Evolutionary conservation across 805 yeast species (phyloP), one percentile per base, ranked within the genome.

Genomic region (Clavispora phyllophila): DNA sequence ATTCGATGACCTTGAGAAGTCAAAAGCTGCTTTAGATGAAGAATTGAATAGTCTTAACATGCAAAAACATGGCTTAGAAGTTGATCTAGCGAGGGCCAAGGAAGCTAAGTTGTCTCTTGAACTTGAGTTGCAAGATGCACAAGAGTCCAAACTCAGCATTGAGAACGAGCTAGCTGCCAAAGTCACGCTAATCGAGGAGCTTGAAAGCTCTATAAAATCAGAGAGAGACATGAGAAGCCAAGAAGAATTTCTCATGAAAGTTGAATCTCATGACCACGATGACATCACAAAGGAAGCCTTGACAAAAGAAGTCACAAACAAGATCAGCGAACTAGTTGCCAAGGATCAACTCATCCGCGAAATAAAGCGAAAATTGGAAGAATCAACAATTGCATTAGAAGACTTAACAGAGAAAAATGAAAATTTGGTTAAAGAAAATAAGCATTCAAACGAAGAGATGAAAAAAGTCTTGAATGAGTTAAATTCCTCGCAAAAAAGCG

Each of bases 321-420:
- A 50, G 27, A 52, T 52, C 4, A 51, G 47, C 6, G 53, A 49
- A 36, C 40, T 50, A 1, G 53, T 52, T 3, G 54, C 53, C 3
- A 50, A 50, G 34, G 54, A 50, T 25, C 48, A 49, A 18, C 45
- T 50, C n/a, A 52, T 50, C 17, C 41, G 43, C 23, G 53, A 50
- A 15, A 49, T 51, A 17, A 51, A 51, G 26, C 51, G 47, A 32
- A 45, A 45, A 24, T 45, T 51, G 15, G 39, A 36, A 26, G 51
- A 49, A 2, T 38, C 45, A n/a, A 46, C 51, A n/a, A 43, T 49
- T 22, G 46, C 40, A 6, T 39, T 51, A 14, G 51, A 51, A 6
- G 49, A 47, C 14, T 42, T 49, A n/a, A 50, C 49, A 7, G 53
- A 49, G 15, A 41, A 43, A 7, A 41, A 47, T n/a, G 37, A 47